These are phyloP conservation scores for Schwanniomyces vanrijiae DNA, from an alignment of 805 yeast species.

Conservation along the genomic window DNA sequence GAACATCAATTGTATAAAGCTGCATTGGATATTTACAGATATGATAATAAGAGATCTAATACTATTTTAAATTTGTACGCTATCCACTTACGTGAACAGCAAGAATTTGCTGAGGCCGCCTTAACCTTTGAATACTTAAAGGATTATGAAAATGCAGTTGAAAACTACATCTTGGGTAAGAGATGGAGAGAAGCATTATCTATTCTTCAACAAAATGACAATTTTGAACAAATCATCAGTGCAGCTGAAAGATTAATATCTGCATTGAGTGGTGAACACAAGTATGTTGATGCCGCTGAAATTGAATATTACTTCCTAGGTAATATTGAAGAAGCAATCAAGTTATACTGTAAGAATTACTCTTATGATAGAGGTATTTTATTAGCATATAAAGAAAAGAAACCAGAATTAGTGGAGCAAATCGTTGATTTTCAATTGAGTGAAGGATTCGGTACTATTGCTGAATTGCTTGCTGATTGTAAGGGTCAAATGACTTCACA, in stretches of 20 bases:
- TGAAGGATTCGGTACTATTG: constrained; percentile 85
- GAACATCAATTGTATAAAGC: constrained; percentile 66
- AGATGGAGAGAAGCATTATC: constrained; percentile 86
- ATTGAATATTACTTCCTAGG: constrained; percentile 64
- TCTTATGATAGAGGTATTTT: constrained; percentile 75
- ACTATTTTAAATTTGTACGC: constrained; percentile 64
- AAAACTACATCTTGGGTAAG: constrained; percentile 65
- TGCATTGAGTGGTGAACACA: constrained; percentile 64
- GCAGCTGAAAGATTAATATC: constrained; percentile 62
- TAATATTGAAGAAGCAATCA: constrained; percentile 62
- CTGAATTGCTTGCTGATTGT: constrained; percentile 93
- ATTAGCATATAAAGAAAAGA: constrained; percentile 48
- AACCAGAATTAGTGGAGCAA: constrained; percentile 48
- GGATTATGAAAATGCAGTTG: constrained; percentile 59
- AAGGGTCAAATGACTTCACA: constrained; percentile 83
- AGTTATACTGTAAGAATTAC: constrained; percentile 71
- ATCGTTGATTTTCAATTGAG: constrained; percentile 73
- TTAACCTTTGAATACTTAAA: constrained; percentile 70
- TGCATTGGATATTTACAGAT: constrained; percentile 64
- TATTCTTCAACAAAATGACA: constrained; percentile 45
- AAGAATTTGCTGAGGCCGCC: constrained; percentile 74
- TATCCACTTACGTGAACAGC: constrained; percentile 51
- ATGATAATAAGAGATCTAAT: constrained; percentile 54
- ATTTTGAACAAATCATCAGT: constrained; percentile 33
- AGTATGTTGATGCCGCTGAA: constrained; percentile 77